Evolutionary conservation across 2,329 filamentous ascomycete genomes (phyloP).

Genomic region (Plectosphaerella cucumerina): DNA sequence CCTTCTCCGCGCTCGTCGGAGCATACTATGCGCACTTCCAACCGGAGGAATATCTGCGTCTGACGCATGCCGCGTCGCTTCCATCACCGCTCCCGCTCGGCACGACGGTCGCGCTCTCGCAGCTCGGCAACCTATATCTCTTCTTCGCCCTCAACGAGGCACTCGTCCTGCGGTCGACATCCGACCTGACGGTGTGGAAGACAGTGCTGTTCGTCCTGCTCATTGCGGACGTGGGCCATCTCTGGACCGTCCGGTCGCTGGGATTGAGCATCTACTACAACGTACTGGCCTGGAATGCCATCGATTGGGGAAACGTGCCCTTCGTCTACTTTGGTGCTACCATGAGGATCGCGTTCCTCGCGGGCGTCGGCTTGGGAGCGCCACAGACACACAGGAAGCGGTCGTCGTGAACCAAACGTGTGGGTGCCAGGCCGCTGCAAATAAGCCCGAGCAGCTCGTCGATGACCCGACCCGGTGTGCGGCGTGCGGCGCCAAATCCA

Average conservation of each 20-base stretch:
- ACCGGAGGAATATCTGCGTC: conserved; percentile 53
- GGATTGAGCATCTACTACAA: conserved; percentile 63
- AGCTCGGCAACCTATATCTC: conserved; percentile 75
- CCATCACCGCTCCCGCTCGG: conserved; percentile 47
- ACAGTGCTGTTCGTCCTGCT: conserved; percentile 63
- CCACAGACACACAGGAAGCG: conserved; percentile 10
- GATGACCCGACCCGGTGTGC: not conserved
- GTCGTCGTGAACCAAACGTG: conserved; percentile 2
- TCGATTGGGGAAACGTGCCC: conserved; percentile 64
- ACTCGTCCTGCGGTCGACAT: conserved; percentile 65
- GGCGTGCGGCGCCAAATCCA: not conserved
- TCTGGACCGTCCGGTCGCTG: conserved; percentile 60
- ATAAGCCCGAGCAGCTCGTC: not conserved
- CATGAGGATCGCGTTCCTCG: conserved; percentile 55
- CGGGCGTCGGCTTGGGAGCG: conserved; percentile 46
- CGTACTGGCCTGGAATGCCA: conserved; percentile 58
- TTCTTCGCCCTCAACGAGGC: conserved; percentile 76
- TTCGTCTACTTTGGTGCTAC: conserved; percentile 65
- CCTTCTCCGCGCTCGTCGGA: conserved; percentile 46
- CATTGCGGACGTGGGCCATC: conserved; percentile 72
- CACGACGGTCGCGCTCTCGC: conserved; percentile 65
- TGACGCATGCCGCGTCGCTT: conserved; percentile 56
- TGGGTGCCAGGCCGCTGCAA: not conserved
- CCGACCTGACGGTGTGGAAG: conserved; percentile 66
- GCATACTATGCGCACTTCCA: conserved; percentile 48